Evolutionary conservation across 106 monocot species (phyloP), one percentile per base, ranked within the genome.

Genomic region (Gastrodia elata): DNA sequence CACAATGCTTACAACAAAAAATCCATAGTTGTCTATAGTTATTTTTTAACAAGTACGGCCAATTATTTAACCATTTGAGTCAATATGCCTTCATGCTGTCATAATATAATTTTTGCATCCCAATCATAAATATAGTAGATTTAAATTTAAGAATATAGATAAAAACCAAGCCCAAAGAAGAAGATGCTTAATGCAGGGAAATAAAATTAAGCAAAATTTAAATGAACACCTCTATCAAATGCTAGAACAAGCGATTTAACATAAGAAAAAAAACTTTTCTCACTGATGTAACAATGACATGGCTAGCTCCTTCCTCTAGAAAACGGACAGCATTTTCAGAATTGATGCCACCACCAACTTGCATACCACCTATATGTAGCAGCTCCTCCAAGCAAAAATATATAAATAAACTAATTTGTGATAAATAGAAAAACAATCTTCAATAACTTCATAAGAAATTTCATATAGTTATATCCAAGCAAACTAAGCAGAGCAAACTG

Each of bases 241-340:
- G 35, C 20, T 28, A n/a, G 10, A 56, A 26, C 15, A 9, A 70
- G 20, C 35, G 36, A n/a, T 65, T 56, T 11, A 15, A 61, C 8
- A 8, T n/a, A 22, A 28, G 4, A 55, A 55, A 44, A 38, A 20
- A 78, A 33, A 73, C 33, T 58, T 0, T 15, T 82, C 87, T 76
- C 80, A 97, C 97, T 70, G 97, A 97, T 28, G 97, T 97, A 38
- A 97, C 88, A 80, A 97, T 97, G 72, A 97, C 97, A 83, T 97
- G 97, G 61, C 90, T 93, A 25, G 93, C 97, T 52, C 93, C 93
- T 80, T 90, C 90, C 1, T 93, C 76, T 14, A 97, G 77, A 71
- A 90, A 97, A 69, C 37, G 77, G 39, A 78, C 38, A 43, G 93
- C 90, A 80, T 93, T 97, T 34, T 86, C 83, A 10, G 70, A 71